Evolutionary conservation across 345 rosid genomes (phyloP), one percentile per base, ranked within the genome.

Genomic region (Reutealis trisperma): DNA sequence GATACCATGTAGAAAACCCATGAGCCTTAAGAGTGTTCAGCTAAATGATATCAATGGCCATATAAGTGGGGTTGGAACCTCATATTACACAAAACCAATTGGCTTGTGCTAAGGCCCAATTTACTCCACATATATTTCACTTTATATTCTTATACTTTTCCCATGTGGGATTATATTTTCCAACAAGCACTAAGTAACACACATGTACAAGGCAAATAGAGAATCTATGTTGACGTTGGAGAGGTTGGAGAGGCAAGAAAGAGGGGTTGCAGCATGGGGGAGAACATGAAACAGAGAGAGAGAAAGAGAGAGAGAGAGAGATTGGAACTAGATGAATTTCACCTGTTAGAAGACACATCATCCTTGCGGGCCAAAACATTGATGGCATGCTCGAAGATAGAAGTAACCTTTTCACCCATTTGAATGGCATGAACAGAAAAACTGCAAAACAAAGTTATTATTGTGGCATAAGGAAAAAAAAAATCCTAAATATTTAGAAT

Each of bases 361-460:
- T 91, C 99, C 77, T 83, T 90, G 82, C 89, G 93, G 70, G 90
- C 90, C 57, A 94, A 86, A 81, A 91, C 86, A 62, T 86, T 86
- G 85, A 93, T 90, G 82, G 98, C 98, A 34, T 74, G 94, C 86
- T 92, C 96, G 83, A 95, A 85, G 63, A 96, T 75, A 64, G 93
- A 80, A 76, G 98, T 92, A 71, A 92, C 97, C 84, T 92, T 91
- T 85, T 90, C 96, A 68, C 91, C 93, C 97, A 92, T 92, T 84
- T 90, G 91, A 75, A 96, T 89, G 70, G 93, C 95, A 87, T 93
- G 95, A 77, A 96, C 97, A 74, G 99, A 93, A 69, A 88, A 91
- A 83, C 97, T 96, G 87, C 82, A 84, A 15, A 84, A 79, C 76
- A 76, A 73, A 72, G 67, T 73, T 45, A 73, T 55, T 19, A 30